phyloP scores from a whole-genome alignment of 768 basidiomycete genomes.

The Auriscalpium microsporum region DNA sequence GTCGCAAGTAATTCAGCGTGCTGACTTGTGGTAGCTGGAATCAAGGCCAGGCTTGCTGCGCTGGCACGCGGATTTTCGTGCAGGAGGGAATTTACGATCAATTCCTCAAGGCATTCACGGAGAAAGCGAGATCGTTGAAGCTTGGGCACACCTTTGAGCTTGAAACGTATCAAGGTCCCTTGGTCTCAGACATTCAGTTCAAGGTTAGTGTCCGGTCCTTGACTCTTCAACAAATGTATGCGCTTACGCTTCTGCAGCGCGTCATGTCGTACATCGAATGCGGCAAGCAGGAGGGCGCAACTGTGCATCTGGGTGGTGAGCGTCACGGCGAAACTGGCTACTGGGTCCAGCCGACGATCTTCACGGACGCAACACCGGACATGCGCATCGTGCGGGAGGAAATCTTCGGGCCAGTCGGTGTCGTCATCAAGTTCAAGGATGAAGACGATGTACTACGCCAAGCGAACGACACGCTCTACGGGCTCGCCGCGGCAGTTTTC shows the following conservation, averaged over 20 bases:
- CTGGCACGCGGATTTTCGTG: slow-evolving; percentile 76
- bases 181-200: slow-evolving; percentile 68
- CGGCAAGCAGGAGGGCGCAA: slow-evolving; percentile 55
- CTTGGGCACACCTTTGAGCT: slow-evolving; percentile 63
- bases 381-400: slow-evolving; percentile 54
- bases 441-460: slow-evolving; percentile 55
- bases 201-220: slow-evolving; percentile 37
- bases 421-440: slow-evolving; percentile 54
- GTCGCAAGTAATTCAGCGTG: not conserved
- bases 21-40: slow-evolving; percentile 42
- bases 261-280: slow-evolving; percentile 54
- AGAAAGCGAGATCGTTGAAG: slow-evolving; percentile 43
- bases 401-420: slow-evolving; percentile 64
- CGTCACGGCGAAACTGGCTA: slow-evolving; percentile 48
- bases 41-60: slow-evolving; percentile 75
- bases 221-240: not conserved
- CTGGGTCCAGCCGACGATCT: slow-evolving; percentile 56
- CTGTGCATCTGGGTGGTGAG: slow-evolving; percentile 43
- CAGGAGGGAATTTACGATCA: slow-evolving; percentile 74
- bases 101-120: slow-evolving; percentile 55
- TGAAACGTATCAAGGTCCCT: slow-evolving; percentile 64
- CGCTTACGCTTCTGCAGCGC: slow-evolving; percentile 27
- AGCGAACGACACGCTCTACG: slow-evolving; percentile 85
- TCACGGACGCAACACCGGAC: slow-evolving; percentile 42
- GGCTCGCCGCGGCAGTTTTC: slow-evolving; percentile 84